Base-by-base conservation (phyloP, 140 eudicot genomes). In the Erigeron philadelphicus region DNA sequence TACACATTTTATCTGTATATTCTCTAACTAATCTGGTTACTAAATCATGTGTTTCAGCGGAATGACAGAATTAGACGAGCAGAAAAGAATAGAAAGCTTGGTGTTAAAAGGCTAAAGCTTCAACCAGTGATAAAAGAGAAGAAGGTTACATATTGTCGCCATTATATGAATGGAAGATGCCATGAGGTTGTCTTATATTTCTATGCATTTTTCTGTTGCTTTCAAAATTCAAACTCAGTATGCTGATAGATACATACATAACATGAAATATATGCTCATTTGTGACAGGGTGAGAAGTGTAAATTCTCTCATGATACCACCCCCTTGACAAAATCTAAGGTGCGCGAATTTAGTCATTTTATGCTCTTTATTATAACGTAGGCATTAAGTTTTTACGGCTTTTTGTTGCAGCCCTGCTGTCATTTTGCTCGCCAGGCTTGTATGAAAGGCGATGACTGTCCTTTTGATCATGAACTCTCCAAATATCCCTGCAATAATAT, bases 381-480 rank as follows among this genome's bases (percentile, higher is more conserved):
- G 21, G 3, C 45, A 19, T 42, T 49, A 40, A 18, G 9, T 4
- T 31, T 17, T 16, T 41, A 48, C 1, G 13, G 4, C 38, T 31
- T 4, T 31, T 31, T 74, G 35, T 63, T 84, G 74, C 83, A 89
- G 96, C 90, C 98, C 1, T 93, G 98, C 41, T 50, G 87, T 74
- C 82, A 81, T 82, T 89, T 86, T 85, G 95, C 96, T 45, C 90
- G 89, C 18, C 83, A 83, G 40, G 35, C 90, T 62, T 93, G 98
- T 88, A 86, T 93, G 98, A 93, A 93, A 76, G 96, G 98, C 50
- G 89, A 93, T 52, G 84, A 87, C 31, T 93, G 99, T 75, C 97
- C 97, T 31, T 93, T 66, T 61, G 97, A 93, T 80, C 99, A 93
- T 64, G 68, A 89, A 54, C 88, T 93, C 61, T 86, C 97, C 41